Base-by-base conservation (phyloP, 2,329 filamentous ascomycete species). In the Hysterium pulicare region DNA sequence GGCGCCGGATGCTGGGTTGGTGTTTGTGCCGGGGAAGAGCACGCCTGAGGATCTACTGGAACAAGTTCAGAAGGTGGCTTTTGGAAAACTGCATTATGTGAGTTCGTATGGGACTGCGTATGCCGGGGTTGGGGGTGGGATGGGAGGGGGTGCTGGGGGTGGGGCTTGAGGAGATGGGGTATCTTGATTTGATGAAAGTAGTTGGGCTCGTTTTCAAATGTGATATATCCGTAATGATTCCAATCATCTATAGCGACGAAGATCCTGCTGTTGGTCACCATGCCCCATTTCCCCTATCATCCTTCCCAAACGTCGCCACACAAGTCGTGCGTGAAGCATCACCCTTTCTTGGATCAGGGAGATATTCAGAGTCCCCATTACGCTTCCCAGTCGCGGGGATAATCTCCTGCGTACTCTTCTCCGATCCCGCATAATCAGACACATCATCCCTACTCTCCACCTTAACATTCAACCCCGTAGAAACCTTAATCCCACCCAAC, bases 21-120 rank as follows among this genome's bases (percentile, higher is more conserved):
- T 61, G 0, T 60, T 59, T 38, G 55, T 60, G 11, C 55, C 58
- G 0, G 48, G 48, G 3, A 61, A 61, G 44, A 50, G 54, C 13
- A 62, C 53, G 2, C 48, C 51, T 1, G 57, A 58, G 30, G 58
- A 64, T 21, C 19, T 63, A 30, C 20, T 61, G 44, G 42, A 41
- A 38, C 57, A 63, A 47, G 55, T 61, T 13, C 33, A 42, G 3
- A 54, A 54, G 47, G 53, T 60, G 21, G 59, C 59, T 10, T 57
- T 55, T 48, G 42, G 49, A 11, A 59, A 49, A 36, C 26, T 54
- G 37, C 56, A 58, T 44, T 31, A 47, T 38, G 46, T 47, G 5
- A 20, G 31, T 23, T 28, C 21, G 8, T 41, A 33, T 31, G 37
- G 37, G 3, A 23, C 21, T 9, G 35, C 5, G 7, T 38, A 38